phyloP scores from a whole-genome alignment of 163 green algal genomes.

The Chlorella variabilis region DNA sequence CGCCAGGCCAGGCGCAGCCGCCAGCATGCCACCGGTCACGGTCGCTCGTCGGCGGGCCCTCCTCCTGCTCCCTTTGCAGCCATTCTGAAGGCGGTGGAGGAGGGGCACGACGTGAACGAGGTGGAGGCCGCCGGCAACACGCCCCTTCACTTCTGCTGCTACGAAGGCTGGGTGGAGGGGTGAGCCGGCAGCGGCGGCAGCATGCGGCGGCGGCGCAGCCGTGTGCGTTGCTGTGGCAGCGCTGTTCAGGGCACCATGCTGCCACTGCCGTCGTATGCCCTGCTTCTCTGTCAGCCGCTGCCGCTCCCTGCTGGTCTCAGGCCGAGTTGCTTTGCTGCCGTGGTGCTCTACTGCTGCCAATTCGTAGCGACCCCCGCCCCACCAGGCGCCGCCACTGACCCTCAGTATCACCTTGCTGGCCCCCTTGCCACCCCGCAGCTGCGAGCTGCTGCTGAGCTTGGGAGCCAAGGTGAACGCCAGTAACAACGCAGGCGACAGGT shows the following conservation, averaged over 20 bases:
- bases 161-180: conserved; percentile 88
- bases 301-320: no score
- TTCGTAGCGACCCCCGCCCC: no score
- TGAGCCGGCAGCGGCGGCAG: not conserved
- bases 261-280: no score
- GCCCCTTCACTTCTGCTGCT: conserved; percentile 88
- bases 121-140: conserved; percentile 94
- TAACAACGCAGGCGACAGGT: conserved; percentile 94
- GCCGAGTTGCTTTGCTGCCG: no score
- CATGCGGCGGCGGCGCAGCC: not conserved
- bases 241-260: no score
- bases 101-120: conserved; percentile 87
- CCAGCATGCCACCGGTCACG: not conserved
- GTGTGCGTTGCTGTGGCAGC: no score
- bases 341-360: no score
- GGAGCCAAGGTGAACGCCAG: conserved; percentile 92
- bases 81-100: conserved; percentile 68
- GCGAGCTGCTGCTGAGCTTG: conserved; percentile 82
- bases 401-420: no score
- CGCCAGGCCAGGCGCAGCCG: not conserved
- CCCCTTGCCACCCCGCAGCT: conserved; percentile 25
- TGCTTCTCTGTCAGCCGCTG: no score
- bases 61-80: no score
- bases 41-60: no score
- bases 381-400: no score